These are phyloP conservation scores for Neophaeococcomyces aloes DNA, from an alignment of 2,329 filamentous ascomycete species.

Conservation along the genomic window DNA sequence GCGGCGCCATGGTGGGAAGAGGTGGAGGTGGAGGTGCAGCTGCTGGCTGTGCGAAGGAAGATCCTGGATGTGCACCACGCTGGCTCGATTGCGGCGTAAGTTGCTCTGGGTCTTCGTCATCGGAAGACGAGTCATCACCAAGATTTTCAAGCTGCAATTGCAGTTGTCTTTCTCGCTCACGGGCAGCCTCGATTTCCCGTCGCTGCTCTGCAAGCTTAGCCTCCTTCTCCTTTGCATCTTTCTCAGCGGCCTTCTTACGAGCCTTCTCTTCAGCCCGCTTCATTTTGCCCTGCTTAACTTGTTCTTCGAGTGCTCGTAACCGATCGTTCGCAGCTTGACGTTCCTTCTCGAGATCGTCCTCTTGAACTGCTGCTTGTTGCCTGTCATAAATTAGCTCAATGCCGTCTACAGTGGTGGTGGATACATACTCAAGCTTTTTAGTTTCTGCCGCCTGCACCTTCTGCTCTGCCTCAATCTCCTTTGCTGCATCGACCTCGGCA, in stretches of 20 bases:
- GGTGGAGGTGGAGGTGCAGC: slow-evolving; percentile 22
- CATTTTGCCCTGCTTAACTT: slow-evolving; percentile 84
- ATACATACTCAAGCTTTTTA: slow-evolving; percentile 69
- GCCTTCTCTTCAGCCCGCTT: slow-evolving; percentile 96
- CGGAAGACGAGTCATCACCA: slow-evolving; percentile 65
- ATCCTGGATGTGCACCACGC: too few relatives aligned
- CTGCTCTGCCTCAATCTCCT: slow-evolving; percentile 57
- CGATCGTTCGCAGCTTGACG: slow-evolving; percentile 71
- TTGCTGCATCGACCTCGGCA: slow-evolving; percentile 59
- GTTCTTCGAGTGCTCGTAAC: slow-evolving; percentile 81
- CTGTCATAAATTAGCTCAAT: slow-evolving; percentile 40
- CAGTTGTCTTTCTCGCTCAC: slow-evolving; percentile 79
- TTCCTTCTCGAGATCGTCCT: slow-evolving; percentile 70
- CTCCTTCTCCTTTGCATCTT: slow-evolving; percentile 82
- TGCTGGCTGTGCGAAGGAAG: slow-evolving; percentile 26
- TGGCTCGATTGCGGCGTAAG: slow-evolving; percentile 53
- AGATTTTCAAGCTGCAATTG: slow-evolving; percentile 75
- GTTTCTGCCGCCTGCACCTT: slow-evolving; percentile 64
- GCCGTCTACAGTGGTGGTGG: background rate
- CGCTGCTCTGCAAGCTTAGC: slow-evolving; percentile 70
- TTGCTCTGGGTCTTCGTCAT: slow-evolving; percentile 60
- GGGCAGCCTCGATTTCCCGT: slow-evolving; percentile 84
- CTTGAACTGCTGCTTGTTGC: slow-evolving; percentile 61
- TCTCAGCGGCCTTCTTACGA: slow-evolving; percentile 75
- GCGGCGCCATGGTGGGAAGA: slow-evolving; percentile 18